Evolutionary conservation across 805 yeast species (phyloP), one percentile per base, ranked within the genome.

Genomic region (Starmerella cellae): DNA sequence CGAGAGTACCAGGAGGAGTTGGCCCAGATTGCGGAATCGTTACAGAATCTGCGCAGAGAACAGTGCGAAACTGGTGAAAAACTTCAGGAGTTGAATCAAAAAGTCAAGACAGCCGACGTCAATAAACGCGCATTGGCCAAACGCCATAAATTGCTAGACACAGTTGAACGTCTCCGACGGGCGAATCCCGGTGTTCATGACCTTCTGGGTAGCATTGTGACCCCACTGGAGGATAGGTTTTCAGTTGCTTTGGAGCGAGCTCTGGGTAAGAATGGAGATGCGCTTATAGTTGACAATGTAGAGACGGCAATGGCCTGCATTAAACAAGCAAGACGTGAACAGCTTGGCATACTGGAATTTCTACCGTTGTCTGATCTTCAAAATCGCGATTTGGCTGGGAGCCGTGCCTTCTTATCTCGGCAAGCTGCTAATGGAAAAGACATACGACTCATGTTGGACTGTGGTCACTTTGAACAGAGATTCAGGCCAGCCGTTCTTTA

Each of bases 351-450:
- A 6, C 85, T 91, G 1, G 75, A 93, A 1, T 87, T 91, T 54
- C 79, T 91, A 45, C 97, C 98, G 0, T 63, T 91, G 39, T 91
- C 85, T 54, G 70, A 85, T 1, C 77, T 91, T 26, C 71, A 67
- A 8, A 73, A 75, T 1, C 68, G 63, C 28, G 66, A 77, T 4
- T 67, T 77, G 37, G 38, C 35, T 21, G 18, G 20, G 21, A 26
- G 38, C n/a, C 40, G 48, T 16, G 47, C 42, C 8, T 39, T 11
- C 9, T 36, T 37, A 17, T 34, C 37, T 18, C 42, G 26, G 65
- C 71, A 26, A 51, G 76, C 20, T 16, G 22, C 44, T 5, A 22
- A 16, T 2, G 37, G 36, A 17, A 68, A 70, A 38, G 62, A 62
- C 10, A 81, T 78, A 2, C 69, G 77, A 40, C 83, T 94, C n/a